Percentiles rank a stretch among this genome's conserved stretches.
Evolutionary conservation across 2,329 filamentous ascomycete genomes (phyloP).

Genomic region (Xylariaceae sp.): DNA sequence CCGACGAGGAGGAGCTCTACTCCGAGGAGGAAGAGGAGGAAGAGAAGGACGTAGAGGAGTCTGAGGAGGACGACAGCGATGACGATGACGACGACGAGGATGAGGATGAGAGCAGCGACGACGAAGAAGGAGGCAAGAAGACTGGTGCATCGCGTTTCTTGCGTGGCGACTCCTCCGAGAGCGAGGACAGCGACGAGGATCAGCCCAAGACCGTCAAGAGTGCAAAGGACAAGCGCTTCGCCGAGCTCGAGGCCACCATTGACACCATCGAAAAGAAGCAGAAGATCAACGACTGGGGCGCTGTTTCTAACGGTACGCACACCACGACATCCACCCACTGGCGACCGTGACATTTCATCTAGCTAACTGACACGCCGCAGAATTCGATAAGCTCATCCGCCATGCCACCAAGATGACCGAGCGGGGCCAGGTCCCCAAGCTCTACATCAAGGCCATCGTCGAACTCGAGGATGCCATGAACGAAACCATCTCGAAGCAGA

Average conservation of each 20-base stretch:
- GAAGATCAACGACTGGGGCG: conserved; percentile 96
- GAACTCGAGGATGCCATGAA: conserved; percentile 93
- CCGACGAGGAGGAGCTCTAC: conserved; percentile 95
- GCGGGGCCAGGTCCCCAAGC: conserved; percentile 75
- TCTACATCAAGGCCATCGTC: conserved; percentile 87
- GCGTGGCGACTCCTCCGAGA: conserved; percentile 66
- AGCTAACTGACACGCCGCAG: conserved; percentile 41
- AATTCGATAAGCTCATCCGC: conserved; percentile 91
- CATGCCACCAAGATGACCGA: conserved; percentile 74
- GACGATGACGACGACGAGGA: conserved; percentile 49
- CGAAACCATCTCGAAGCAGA: conserved; percentile 91
- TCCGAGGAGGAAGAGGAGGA: conserved; percentile 67
- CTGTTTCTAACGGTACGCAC: conserved; percentile 75
- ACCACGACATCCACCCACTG: background rate
- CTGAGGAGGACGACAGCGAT: conserved; percentile 47
- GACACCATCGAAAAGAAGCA: conserved; percentile 91
- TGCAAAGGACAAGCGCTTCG: conserved; percentile 93
- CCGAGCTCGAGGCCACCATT: conserved; percentile 87
- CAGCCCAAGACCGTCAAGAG: conserved; percentile 85
- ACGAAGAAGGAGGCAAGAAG: conserved; percentile 58
- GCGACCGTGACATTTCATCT: background rate
- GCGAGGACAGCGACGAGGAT: conserved; percentile 83
- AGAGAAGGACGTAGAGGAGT: conserved; percentile 48
- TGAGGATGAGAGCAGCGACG: conserved; percentile 53
- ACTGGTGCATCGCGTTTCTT: conserved; percentile 80